A percentile compares a stretch with the other conserved stretches of the same genome.
phyloP scores from a whole-genome alignment of 352 stramenopile genomes.

The Globisporangium irregulare region DNA sequence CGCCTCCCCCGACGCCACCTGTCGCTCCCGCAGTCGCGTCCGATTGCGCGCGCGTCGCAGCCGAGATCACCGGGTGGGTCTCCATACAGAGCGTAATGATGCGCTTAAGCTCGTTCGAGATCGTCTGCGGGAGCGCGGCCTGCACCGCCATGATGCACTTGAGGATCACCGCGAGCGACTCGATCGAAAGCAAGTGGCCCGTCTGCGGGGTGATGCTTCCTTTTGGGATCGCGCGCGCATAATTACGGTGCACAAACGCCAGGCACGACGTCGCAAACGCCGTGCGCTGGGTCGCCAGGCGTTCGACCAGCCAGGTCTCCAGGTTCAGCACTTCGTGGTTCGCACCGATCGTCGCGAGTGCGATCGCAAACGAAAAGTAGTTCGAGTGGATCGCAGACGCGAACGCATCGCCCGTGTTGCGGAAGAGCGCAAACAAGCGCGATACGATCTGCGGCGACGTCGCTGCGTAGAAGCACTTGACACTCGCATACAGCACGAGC shows the following conservation, averaged over 20 bases:
- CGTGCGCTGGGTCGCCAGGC: conserved; percentile 70
- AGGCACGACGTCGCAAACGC: conserved; percentile 83
- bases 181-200: conserved; percentile 77
- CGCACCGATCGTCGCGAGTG: conserved; percentile 76
- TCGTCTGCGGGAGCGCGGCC: conserved; percentile 56
- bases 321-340: conserved; percentile 86
- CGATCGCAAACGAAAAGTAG: conserved; percentile 86
- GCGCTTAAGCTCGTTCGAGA: conserved; percentile 78
- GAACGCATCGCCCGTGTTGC: conserved; percentile 82
- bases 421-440: conserved; percentile 79
- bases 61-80: conserved; percentile 74
- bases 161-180: conserved; percentile 79
- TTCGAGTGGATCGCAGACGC: conserved; percentile 83
- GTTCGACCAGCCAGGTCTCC: conserved; percentile 82
- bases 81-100: conserved; percentile 84
- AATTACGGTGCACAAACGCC: conserved; percentile 85
- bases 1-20: neutral
- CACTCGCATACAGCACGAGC: conserved; percentile 83
- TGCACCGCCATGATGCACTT: conserved; percentile 84
- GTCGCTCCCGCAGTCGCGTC: conserved; percentile 23
- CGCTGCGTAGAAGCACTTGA: conserved; percentile 85
- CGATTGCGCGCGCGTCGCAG: conserved; percentile 46
- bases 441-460: conserved; percentile 79
- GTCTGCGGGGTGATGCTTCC: conserved; percentile 76
- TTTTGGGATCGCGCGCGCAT: conserved; percentile 79